Percentiles rank a stretch among this genome's conserved stretches.
phyloP scores from a whole-genome alignment of 2,329 filamentous ascomycete genomes.

The Beauveria caledonica region DNA sequence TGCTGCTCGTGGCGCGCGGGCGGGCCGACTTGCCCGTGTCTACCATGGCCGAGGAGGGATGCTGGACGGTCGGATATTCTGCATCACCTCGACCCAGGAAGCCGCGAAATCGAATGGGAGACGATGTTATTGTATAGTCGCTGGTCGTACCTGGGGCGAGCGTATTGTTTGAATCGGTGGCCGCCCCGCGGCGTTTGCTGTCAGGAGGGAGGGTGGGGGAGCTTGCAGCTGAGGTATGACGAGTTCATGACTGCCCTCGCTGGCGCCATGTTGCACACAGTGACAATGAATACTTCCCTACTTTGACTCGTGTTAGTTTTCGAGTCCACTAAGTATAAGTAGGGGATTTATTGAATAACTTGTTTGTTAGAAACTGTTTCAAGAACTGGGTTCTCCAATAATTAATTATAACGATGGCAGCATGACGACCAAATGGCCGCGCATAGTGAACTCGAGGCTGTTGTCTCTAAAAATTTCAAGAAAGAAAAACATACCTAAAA shows the following conservation, averaged over 20 bases:
- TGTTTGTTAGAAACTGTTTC: too few species aligned
- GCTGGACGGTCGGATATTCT: neutral
- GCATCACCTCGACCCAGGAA: neutral
- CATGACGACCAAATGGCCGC: too few species aligned
- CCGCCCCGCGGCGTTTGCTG: neutral
- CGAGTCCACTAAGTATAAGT: neutral
- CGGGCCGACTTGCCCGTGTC: slow-evolving; percentile 8
- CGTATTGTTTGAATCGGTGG: neutral
- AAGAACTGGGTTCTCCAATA: too few species aligned
- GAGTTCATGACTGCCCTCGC: neutral
- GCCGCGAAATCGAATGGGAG: neutral
- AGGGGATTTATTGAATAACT: too few species aligned
- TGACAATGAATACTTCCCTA: neutral
- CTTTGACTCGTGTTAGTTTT: too few species aligned
- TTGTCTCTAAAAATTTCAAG: too few species aligned
- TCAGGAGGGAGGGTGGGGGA: neutral
- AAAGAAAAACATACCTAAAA: too few species aligned
- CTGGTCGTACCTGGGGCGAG: neutral
- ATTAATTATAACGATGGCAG: too few species aligned
- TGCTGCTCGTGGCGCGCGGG: slow-evolving; percentile 2
- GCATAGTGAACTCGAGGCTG: too few species aligned
- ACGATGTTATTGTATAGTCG: neutral
- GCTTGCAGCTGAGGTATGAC: neutral
- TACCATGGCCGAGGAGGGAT: neutral
- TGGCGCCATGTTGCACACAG: neutral